Base-by-base conservation (phyloP, 192 early-diverging fungal species). In the Phlyctochytrium bullatum region DNA sequence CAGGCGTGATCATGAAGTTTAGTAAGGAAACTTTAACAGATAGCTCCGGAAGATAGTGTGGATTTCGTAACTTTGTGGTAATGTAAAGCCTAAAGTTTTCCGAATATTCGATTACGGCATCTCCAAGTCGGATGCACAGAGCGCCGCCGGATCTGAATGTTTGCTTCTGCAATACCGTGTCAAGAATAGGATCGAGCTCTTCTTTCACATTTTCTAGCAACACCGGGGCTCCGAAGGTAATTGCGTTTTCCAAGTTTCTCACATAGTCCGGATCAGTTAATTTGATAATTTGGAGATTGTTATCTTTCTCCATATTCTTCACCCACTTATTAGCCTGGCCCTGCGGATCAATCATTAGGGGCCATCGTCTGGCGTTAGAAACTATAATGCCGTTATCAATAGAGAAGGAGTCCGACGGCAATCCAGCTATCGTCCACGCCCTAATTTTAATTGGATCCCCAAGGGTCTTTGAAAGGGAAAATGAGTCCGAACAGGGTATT, bases 1-100 rank as follows among this genome's bases (percentile, higher is more conserved):
- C 86, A 1, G 84, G 82, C n/a, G 86, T 88, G 62, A 88, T 88
- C 84, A 87, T 87, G 63, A 88, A 88, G 73, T 88, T 88, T 33
- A 88, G 78, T 27, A 88, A 68, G 36, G 86, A 87, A 1, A 88
- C 84, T 71, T 88, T 88, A 20, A 86, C 84, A 4, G 73, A 69
- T 0, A 84, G 65, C 70, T 88, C 86, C 0, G 86, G 86, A 33
- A 88, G 69, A 66, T 88, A 88, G 54, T 88, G 86, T 2, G 86
- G 86, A 64, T 88, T 88, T 25, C 85, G 62, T 16, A 88, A 76
- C 47, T 88, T 88, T 1, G 86, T 88, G 3, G 86, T 88, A 56
- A 88, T 86, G 72, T 88, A 88, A 20, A 88, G 74, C 27, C 76
- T 69, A 68, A 87, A 87, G 34, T 69, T 76, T 25, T 73, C 74